These are phyloP conservation scores for Desmodesmus armatus DNA, from an alignment of 139 green algal species.

Conservation along the genomic window DNA sequence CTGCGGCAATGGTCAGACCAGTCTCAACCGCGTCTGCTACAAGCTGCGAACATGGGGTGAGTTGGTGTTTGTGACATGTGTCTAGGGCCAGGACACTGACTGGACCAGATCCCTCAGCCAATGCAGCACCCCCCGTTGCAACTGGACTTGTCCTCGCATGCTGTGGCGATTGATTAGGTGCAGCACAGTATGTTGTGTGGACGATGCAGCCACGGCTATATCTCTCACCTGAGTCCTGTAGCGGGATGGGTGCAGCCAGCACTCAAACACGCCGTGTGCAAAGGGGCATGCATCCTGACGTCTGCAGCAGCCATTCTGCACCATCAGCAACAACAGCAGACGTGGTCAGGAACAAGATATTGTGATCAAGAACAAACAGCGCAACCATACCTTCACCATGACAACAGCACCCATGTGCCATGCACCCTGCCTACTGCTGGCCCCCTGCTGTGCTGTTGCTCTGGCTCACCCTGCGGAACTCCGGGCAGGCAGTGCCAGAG, in stretches of 20 bases:
- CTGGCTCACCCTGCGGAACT: conserved; percentile 82
- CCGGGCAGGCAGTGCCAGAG: conserved; percentile 92
- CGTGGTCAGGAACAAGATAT: neutral
- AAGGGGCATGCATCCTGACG: conserved; percentile 91
- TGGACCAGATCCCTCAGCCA: too few relatives aligned
- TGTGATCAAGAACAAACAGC: neutral
- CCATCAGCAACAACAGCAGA: neutral
- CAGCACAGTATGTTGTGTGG: neutral
- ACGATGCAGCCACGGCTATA: neutral
- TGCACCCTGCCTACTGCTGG: neutral
- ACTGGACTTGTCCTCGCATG: too few relatives aligned
- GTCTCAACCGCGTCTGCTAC: too few relatives aligned
- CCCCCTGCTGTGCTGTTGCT: neutral
- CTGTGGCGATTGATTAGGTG: neutral
- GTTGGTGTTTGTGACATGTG: too few relatives aligned
- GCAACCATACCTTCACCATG: neutral
- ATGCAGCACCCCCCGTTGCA: neutral
- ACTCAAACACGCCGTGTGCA: conserved; percentile 98
- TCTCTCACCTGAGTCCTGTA: conserved; percentile 86
- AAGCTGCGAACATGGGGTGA: neutral
- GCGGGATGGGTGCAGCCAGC: conserved; percentile 94
- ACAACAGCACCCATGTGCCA: neutral
- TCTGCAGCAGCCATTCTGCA: conserved; percentile 84
- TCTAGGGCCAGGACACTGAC: too few relatives aligned
- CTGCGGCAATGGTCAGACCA: too few relatives aligned